Evolutionary conservation across 208 protist genomes (phyloP).

Genomic region (Acanthamoeba divionensis): DNA sequence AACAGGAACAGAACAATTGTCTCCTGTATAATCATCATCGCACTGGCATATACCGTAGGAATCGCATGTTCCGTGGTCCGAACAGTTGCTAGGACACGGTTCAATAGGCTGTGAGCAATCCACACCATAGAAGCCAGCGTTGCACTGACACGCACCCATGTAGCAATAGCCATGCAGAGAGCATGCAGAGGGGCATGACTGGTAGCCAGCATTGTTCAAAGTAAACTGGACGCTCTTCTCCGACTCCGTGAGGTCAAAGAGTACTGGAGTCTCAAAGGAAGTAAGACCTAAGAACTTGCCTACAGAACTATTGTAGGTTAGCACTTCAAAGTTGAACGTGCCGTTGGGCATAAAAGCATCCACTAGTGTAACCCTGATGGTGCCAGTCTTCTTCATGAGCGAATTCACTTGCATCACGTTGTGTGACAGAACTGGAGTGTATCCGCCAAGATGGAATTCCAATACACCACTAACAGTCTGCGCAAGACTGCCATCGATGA

Average conservation of each 20-base stretch:
- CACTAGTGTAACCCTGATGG: conserved; percentile 4
- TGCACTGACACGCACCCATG: neutral
- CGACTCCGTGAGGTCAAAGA: neutral
- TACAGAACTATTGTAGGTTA: neutral
- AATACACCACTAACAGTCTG: neutral
- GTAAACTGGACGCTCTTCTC: neutral
- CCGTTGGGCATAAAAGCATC: neutral
- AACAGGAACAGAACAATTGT: neutral
- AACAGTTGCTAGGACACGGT: neutral
- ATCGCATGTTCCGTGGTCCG: neutral
- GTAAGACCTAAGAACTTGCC: neutral
- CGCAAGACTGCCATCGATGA: neutral
- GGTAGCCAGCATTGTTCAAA: neutral
- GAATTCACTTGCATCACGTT: neutral
- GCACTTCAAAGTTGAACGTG: neutral
- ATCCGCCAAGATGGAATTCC: neutral
- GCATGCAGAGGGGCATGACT: neutral
- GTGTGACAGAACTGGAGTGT: neutral
- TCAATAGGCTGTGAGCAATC: neutral
- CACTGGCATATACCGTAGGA: neutral
- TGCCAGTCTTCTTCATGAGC: neutral
- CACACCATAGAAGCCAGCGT: neutral
- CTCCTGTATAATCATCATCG: neutral
- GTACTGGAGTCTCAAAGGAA: neutral
- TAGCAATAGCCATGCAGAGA: neutral